Evolutionary conservation across 805 yeast genomes (phyloP).

Genomic region (Maudiozyma barnettii): DNA sequence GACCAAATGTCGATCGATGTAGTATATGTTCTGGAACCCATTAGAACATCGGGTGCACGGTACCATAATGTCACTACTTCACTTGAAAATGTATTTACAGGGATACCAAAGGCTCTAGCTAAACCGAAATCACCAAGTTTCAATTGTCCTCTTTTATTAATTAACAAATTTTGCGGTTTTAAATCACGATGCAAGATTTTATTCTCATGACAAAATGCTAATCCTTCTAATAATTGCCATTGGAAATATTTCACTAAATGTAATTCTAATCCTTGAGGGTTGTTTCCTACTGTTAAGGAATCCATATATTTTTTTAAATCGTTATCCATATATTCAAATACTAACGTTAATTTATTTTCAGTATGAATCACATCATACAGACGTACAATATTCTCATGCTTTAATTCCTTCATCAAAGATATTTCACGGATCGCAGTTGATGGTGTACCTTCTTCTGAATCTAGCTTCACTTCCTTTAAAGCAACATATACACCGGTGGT

Average conservation of each 20-base stretch:
- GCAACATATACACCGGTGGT: conserved; percentile 94
- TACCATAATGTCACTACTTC: conserved; percentile 98
- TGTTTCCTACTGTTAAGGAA: conserved; percentile 32
- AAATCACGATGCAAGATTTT: conserved; percentile 91
- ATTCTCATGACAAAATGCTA: conserved; percentile 88
- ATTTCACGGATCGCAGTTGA: conserved; percentile 97
- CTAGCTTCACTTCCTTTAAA: conserved; percentile 85
- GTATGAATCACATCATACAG: conserved; percentile 91
- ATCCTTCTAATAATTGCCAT: conserved; percentile 86
- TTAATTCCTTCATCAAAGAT: conserved; percentile 84
- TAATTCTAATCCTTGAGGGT: conserved; percentile 30
- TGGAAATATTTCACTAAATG: conserved; percentile 79
- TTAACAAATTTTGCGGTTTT: conserved; percentile 91
- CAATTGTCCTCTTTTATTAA: conserved; percentile 90
- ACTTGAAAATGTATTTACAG: conserved; percentile 91
- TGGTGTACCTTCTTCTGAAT: conserved; percentile 97
- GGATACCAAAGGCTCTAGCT: conserved; percentile 96
- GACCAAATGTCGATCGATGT: conserved; percentile 99
- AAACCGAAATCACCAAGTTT: conserved; percentile 89
- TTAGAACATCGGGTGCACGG: conserved; percentile 88
- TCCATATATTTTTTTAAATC: conserved; percentile 97
- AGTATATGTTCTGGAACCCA: conserved; percentile 94
- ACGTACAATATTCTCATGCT: conserved; percentile 87
- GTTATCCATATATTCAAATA: conserved; percentile 86
- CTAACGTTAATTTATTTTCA: conserved; percentile 87